Evolutionary conservation across 1,284 basidiomycete species (phyloP).

Genomic region (Cystobasidiaceae sp.): DNA sequence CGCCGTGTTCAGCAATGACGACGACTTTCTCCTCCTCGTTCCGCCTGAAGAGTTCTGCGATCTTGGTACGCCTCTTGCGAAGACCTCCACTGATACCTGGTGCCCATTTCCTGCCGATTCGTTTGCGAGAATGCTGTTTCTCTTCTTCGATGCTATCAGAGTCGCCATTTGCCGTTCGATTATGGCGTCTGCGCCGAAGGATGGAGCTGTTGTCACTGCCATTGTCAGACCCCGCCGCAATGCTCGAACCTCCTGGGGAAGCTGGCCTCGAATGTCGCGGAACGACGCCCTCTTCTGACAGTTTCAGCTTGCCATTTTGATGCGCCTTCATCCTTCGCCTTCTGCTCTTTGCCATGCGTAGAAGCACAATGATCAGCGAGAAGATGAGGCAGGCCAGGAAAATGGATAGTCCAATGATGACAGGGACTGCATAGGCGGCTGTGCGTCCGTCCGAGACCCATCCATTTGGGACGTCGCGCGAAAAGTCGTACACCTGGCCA

Average conservation of each 20-base stretch:
- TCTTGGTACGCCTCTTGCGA: background rate
- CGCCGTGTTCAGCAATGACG: background rate
- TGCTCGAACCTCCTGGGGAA: background rate
- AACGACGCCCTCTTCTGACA: conserved; percentile 20
- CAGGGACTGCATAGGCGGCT: conserved; percentile 26
- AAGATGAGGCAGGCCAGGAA: conserved; percentile 23
- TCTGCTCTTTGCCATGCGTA: background rate
- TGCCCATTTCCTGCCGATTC: conserved; percentile 20
- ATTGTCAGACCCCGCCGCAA: too few relatives aligned
- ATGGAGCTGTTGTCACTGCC: too few relatives aligned
- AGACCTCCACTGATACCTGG: background rate
- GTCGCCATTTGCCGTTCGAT: background rate
- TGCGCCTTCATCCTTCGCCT: background rate
- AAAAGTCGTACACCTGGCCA: conserved; percentile 14
- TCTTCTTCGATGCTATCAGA: background rate
- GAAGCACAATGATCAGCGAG: background rate
- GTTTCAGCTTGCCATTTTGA: conserved; percentile 6
- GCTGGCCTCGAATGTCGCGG: background rate
- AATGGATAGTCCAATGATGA: conserved; percentile 27
- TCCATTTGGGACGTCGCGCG: conserved; percentile 15
- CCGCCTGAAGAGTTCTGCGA: conserved; percentile 16
- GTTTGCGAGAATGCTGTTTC: background rate
- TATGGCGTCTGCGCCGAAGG: too few relatives aligned
- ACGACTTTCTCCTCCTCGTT: background rate
- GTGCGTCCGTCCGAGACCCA: conserved; percentile 28